These are phyloP conservation scores for Aspergillus novoparasiticus DNA, from an alignment of 2,329 filamentous ascomycete species.

Conservation along the genomic window DNA sequence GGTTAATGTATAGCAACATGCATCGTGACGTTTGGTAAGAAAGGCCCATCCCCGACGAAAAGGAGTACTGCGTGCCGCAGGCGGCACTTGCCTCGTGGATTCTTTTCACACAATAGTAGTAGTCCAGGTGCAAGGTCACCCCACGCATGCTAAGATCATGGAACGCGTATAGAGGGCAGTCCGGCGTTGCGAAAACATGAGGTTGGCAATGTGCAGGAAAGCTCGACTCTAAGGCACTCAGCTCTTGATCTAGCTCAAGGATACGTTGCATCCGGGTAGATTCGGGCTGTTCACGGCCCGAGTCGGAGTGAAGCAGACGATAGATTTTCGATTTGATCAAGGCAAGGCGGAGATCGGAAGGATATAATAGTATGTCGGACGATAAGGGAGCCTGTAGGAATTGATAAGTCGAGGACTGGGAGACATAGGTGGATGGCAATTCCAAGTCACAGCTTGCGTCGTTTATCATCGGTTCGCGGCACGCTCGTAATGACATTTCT, in stretches of 20 bases:
- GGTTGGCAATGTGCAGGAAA: constrained; percentile 24
- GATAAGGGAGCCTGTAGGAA: constrained; percentile 20
- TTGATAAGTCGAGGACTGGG: constrained; percentile 21
- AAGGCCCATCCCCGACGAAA: constrained; percentile 26
- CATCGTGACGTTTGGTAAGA: constrained; percentile 28
- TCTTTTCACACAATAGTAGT: constrained; percentile 28
- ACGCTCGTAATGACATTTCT: constrained; percentile 25
- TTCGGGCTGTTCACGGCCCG: constrained; percentile 15
- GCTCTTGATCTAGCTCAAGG: constrained; percentile 29
- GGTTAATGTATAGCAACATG: constrained; percentile 25
- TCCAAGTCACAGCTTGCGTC: constrained; percentile 27
- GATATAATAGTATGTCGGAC: constrained; percentile 24
- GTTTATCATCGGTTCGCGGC: constrained; percentile 26
- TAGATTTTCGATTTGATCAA: constrained; percentile 29
- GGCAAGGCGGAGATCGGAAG: constrained; percentile 26
- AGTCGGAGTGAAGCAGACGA: constrained; percentile 22
- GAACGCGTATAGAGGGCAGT: constrained; percentile 22
- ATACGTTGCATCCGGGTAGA: constrained; percentile 25
- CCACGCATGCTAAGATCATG: constrained; percentile 30
- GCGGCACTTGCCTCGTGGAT: constrained; percentile 25
- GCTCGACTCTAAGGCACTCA: constrained; percentile 21
- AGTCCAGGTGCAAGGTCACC: constrained; percentile 27
- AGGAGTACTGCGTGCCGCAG: not conserved
- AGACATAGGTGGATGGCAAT: constrained; percentile 23
- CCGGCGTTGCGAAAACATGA: constrained; percentile 19